These are phyloP conservation scores for Nicotiana benthamiana DNA, from an alignment of 257 asterid genomes.

Conservation along the genomic window DNA sequence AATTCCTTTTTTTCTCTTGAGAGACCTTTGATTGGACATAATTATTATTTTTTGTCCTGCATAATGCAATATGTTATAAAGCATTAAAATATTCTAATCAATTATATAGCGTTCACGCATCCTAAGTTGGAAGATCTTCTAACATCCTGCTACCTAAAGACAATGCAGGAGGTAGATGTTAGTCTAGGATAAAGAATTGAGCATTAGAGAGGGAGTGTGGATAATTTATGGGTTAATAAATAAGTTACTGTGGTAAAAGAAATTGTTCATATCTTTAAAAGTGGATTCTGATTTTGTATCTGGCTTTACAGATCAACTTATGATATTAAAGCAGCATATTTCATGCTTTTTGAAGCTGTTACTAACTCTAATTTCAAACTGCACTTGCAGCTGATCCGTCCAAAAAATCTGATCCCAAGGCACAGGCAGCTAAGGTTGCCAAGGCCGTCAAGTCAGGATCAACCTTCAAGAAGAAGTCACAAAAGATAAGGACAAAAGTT, in stretches of 20 bases:
- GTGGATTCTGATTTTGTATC: not conserved
- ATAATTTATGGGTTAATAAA: not conserved
- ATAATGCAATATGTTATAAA: too few relatives aligned
- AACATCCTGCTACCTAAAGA: not conserved
- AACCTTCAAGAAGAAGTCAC: constrained; percentile 37
- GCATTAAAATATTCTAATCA: too few relatives aligned
- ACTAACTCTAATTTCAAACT: not conserved
- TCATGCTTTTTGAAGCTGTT: not conserved
- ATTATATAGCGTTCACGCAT: too few relatives aligned
- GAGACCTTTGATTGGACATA: not conserved
- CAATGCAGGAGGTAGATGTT: not conserved
- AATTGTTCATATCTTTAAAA: not conserved
- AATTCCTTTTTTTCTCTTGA: not conserved
- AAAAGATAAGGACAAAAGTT: constrained; percentile 46
- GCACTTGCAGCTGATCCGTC: not conserved
- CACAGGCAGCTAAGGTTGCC: constrained; percentile 44
- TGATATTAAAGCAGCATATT: not conserved
- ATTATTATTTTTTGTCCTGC: not conserved
- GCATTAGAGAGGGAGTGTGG: not conserved
- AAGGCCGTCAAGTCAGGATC: constrained; percentile 45
- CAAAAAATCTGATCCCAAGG: constrained; percentile 28
- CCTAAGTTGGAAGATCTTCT: not conserved
- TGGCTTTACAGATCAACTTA: not conserved
- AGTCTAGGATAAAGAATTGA: not conserved
- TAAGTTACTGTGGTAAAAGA: not conserved